phyloP scores from a whole-genome alignment of 352 stramenopile genomes.

The Phytophthora pluvialis region DNA sequence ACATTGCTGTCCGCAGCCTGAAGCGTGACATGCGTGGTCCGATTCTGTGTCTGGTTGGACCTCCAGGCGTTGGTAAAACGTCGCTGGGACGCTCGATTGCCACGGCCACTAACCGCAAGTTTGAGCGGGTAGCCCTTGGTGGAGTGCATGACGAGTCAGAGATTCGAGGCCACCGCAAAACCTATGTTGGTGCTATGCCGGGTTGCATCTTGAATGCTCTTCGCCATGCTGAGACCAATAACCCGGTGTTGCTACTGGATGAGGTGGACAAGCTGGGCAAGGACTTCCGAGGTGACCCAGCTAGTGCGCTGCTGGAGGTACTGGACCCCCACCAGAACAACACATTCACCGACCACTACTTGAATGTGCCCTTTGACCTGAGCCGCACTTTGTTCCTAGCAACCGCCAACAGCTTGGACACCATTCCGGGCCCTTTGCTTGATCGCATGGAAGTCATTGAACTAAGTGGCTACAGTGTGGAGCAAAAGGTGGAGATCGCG shows the following conservation, averaged over 20 bases:
- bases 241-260: conserved; percentile 83
- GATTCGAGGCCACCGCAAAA: conserved; percentile 87
- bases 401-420: conserved; percentile 86
- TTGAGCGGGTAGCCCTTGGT: conserved; percentile 78
- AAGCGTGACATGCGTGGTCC: conserved; percentile 86
- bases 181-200: conserved; percentile 89
- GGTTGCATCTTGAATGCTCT: conserved; percentile 85
- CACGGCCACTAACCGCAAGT: conserved; percentile 72
- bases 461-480: conserved; percentile 79
- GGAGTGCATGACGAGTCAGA: conserved; percentile 86
- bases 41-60: conserved; percentile 89
- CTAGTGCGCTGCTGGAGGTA: conserved; percentile 83
- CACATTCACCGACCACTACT: conserved; percentile 88
- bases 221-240: conserved; percentile 73
- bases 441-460: conserved; percentile 90
- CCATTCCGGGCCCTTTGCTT: conserved; percentile 75
- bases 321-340: conserved; percentile 88
- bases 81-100: conserved; percentile 85
- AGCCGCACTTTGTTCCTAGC: conserved; percentile 85
- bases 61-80: conserved; percentile 87
- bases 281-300: conserved; percentile 70
- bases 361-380: conserved; percentile 90
- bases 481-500: conserved; percentile 87
- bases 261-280: conserved; percentile 91
- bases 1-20: conserved; percentile 84